Base-by-base conservation (phyloP, 176 grass and related monocot species). In the Elymus sibiricus region DNA sequence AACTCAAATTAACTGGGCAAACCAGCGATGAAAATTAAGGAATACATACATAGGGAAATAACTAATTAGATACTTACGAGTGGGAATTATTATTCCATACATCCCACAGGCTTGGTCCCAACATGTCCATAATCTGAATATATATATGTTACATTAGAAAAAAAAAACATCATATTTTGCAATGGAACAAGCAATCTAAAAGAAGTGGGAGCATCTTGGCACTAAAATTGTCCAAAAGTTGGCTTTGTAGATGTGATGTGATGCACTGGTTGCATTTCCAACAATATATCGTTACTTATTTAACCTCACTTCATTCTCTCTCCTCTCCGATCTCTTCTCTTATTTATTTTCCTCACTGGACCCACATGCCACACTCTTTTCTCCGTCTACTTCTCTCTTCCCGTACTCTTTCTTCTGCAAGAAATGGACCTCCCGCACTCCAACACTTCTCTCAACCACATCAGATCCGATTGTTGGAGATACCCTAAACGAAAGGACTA, bases 91-190 rank as follows among this genome's bases (percentile, higher is more conserved):
- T 95, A 87, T 95, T 98, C 95, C 95, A 98, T 70, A 92, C 89
- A 88, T 98, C 95, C 95, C 95, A 98, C 10, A 98, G 84, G 87
- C 95, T 98, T 82, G 95, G 95, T 15, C 95, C 95, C 64, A 98
- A 82, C 79, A 98, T 95, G 87, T 98, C 95, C 95, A 98, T 98
- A 87, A 95, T 88, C 92, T 94, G 90, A 82, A 85, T 16, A 46
- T 11, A 71, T 69, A 15, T 53, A 49, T 5, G 5, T 80, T 79
- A 53, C 53, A 64, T 83, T 25, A 89, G 66, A 89, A 79, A 79
- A 22, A 64, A 85, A 21, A 72, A 81, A 42, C 39, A 40, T 29
- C 2, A 0, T 81, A 84, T 17, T 67, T 65, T 87, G 71, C 34
- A 39, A 71, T 69, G 26, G 9, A 88, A 71, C 14, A 88, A 87